Percentiles rank a stretch among this genome's conserved stretches.
phyloP scores from a whole-genome alignment of 371 early-diverging fungal genomes.

The Mucor lusitanicus region DNA sequence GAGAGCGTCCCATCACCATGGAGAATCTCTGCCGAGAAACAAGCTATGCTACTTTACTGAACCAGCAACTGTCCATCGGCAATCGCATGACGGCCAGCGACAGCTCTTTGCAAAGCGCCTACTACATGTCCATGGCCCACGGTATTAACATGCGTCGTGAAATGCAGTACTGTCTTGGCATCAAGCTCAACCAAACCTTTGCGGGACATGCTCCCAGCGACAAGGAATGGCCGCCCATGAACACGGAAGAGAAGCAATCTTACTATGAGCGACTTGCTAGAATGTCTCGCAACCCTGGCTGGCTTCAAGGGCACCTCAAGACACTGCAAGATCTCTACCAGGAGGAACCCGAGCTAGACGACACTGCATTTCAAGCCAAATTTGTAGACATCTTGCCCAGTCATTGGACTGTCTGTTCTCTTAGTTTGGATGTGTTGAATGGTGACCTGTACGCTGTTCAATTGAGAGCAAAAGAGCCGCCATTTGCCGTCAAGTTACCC shows the following conservation, averaged over 20 bases:
- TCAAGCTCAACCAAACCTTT: neutral
- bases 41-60: slow-evolving; percentile 23
- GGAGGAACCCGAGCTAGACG: slow-evolving; percentile 34
- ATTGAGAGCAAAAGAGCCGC: slow-evolving; percentile 46
- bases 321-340: slow-evolving; percentile 36
- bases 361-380: slow-evolving; percentile 44
- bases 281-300: slow-evolving; percentile 2
- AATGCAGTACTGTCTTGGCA: slow-evolving; percentile 41
- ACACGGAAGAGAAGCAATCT: neutral
- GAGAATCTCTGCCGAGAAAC: slow-evolving; percentile 22
- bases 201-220: slow-evolving; percentile 21
- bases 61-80: slow-evolving; percentile 15
- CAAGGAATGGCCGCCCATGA: slow-evolving; percentile 38
- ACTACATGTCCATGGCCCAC: slow-evolving; percentile 55
- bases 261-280: neutral
- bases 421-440: slow-evolving; percentile 69
- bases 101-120: slow-evolving; percentile 25
- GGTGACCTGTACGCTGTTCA: slow-evolving; percentile 70
- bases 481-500: slow-evolving; percentile 74
- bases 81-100: slow-evolving; percentile 16
- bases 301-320: slow-evolving; percentile 37
- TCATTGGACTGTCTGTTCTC: slow-evolving; percentile 71
- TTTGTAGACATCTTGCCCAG: slow-evolving; percentile 62
- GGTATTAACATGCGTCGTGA: slow-evolving; percentile 54
- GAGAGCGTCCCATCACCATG: slow-evolving; percentile 17